A percentile compares a stretch with the other conserved stretches of the same genome.
Evolutionary conservation across 257 asterid species (phyloP).

Genomic region (Solanum stenotomum): DNA sequence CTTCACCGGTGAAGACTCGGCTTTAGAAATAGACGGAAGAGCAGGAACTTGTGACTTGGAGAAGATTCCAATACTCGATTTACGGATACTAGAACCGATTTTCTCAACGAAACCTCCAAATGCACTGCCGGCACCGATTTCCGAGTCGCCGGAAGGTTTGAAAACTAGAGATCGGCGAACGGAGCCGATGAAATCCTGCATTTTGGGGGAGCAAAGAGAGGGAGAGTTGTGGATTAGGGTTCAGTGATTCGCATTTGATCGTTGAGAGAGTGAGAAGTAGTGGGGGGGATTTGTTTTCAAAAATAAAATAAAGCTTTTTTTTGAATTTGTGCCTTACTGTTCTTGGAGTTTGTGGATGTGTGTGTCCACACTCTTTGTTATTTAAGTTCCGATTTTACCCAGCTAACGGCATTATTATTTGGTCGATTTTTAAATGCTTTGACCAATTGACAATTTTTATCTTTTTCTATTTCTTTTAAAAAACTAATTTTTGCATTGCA

Average conservation of each 20-base stretch:
- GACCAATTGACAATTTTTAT: neutral
- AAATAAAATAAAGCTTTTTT: slow-evolving; percentile 22
- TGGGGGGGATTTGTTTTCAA: slow-evolving; percentile 21
- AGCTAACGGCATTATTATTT: neutral
- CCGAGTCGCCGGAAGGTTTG: slow-evolving; percentile 47
- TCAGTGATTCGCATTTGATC: slow-evolving; percentile 20
- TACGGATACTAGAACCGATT: slow-evolving; percentile 81
- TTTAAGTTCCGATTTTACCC: neutral
- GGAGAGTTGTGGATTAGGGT: slow-evolving; percentile 15
- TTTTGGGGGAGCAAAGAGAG: slow-evolving; percentile 7
- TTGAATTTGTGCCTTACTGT: neutral
- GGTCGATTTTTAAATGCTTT: neutral
- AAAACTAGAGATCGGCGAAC: slow-evolving; percentile 91
- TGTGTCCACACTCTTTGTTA: neutral
- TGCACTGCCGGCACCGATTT: slow-evolving; percentile 20
- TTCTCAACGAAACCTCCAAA: slow-evolving; percentile 91
- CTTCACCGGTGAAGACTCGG: slow-evolving; percentile 8
- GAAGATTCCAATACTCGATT: slow-evolving; percentile 78
- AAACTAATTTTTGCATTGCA: neutral
- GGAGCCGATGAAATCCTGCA: slow-evolving; percentile 93
- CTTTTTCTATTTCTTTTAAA: neutral
- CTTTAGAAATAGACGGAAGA: slow-evolving; percentile 42
- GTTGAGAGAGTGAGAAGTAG: slow-evolving; percentile 21
- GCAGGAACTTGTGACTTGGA: slow-evolving; percentile 52
- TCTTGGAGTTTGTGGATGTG: neutral